A percentile compares a stretch with the other conserved stretches of the same genome.
phyloP scores from a whole-genome alignment of 2,329 filamentous ascomycete genomes.

The Cytospora piceicola region DNA sequence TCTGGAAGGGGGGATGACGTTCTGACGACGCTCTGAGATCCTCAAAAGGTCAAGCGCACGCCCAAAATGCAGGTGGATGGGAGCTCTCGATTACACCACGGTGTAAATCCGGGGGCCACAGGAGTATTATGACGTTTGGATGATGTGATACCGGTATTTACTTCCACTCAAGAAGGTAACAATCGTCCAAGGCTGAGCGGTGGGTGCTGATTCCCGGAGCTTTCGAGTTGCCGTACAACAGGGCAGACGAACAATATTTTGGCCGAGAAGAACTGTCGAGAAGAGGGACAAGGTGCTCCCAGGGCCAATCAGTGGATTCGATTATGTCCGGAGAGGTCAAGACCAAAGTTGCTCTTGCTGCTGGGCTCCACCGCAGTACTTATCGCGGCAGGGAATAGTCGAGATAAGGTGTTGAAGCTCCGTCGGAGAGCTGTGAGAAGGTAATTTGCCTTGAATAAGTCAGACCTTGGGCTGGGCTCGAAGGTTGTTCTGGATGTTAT shows the following conservation, averaged over 20 bases:
- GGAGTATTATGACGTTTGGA: background rate
- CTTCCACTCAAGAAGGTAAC: background rate
- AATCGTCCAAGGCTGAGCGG: background rate
- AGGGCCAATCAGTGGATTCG: background rate
- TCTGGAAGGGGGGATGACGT: conserved; percentile 7
- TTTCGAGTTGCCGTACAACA: background rate
- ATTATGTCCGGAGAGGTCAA: background rate
- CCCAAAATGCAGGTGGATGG: background rate
- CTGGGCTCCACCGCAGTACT: background rate
- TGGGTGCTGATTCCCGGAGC: background rate
- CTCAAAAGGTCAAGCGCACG: conserved; percentile 9
- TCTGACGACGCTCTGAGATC: conserved; percentile 2
- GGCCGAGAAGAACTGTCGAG: background rate
- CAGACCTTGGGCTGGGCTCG: background rate
- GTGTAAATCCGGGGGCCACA: background rate
- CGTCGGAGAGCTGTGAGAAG: background rate
- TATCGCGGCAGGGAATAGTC: background rate
- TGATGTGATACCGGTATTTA: background rate
- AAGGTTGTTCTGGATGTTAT: background rate
- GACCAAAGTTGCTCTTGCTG: background rate
- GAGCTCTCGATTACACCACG: background rate
- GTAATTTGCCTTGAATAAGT: background rate
- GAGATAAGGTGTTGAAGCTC: background rate
- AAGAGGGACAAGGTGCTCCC: background rate
- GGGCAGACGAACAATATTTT: background rate